A percentile compares a stretch with the other conserved stretches of the same genome.
Evolutionary conservation across 805 yeast species (phyloP).

Genomic region (Yamadazyma ubonensis): DNA sequence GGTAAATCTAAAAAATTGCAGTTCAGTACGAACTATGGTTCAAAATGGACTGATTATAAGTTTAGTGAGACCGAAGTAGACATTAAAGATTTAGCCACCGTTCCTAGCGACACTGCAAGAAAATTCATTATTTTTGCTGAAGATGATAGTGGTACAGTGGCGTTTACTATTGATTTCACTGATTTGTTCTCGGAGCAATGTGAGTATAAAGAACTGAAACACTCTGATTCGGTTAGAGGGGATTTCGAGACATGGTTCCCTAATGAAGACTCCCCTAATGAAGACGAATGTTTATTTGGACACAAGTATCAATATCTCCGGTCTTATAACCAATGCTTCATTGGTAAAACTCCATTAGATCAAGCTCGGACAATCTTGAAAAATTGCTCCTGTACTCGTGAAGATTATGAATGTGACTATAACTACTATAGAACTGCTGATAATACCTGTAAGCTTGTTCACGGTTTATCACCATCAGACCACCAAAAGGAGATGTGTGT

Average conservation of each 20-base stretch:
- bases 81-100: conserved; percentile 78
- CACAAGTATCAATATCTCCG: conserved; percentile 43
- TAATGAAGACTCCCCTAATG: conserved; percentile 30
- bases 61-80: conserved; percentile 57
- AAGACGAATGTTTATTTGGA: conserved; percentile 43
- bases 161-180: conserved; percentile 41
- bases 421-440: conserved; percentile 69
- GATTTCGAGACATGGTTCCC: conserved; percentile 47
- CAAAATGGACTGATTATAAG: conserved; percentile 64
- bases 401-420: conserved; percentile 92
- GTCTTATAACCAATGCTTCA: conserved; percentile 63
- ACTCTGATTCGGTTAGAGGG: conserved; percentile 36
- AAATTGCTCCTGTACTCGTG: conserved; percentile 81
- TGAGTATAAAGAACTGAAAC: too few species aligned
- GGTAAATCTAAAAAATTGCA: conserved; percentile 56
- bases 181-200: conserved; percentile 37
- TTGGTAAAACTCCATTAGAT: conserved; percentile 58
- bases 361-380: conserved; percentile 55
- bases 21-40: conserved; percentile 80
- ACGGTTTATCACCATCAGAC: conserved; percentile 68
- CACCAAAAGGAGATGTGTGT: conserved; percentile 58
- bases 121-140: conserved; percentile 66
- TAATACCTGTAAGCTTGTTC: conserved; percentile 83
- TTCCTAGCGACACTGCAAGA: conserved; percentile 87
- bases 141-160: conserved; percentile 44